Conservation (phyloP, 495 filamentous ascomycete species). For the Penicillium flavigenum region DNA sequence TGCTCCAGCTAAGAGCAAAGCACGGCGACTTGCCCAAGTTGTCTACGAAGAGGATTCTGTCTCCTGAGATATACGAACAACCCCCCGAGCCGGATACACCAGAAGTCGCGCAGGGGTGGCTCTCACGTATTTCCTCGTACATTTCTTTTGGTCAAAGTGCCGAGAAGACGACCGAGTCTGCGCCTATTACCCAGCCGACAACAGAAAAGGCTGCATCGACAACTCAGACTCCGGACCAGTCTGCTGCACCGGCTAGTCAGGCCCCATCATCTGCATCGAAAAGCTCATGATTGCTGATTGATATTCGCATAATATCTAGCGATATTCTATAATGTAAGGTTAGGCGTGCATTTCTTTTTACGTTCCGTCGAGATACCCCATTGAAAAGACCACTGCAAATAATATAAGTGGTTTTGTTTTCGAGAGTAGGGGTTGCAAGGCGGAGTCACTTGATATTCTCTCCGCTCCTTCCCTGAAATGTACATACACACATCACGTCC, state of each 20-base stretch:
- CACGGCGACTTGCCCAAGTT: slow-evolving; percentile 31
- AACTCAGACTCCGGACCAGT: background rate
- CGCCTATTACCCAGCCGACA: background rate
- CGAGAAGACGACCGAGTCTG: background rate
- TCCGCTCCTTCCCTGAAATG: slow-evolving; percentile 5
- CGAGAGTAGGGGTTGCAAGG: background rate
- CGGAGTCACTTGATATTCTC: background rate
- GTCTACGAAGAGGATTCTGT: slow-evolving; percentile 39
- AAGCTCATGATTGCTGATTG: background rate
- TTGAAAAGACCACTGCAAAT: slow-evolving; percentile 2
- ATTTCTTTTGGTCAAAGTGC: slow-evolving; percentile 26
- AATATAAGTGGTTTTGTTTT: background rate
- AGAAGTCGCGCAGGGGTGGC: slow-evolving; percentile 30
- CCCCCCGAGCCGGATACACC: slow-evolving; percentile 35
- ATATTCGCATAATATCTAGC: background rate
- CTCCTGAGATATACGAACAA: slow-evolving; percentile 47
- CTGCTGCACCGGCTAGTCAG: background rate
- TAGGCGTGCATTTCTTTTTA: slow-evolving; percentile 5
- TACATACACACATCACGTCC: slow-evolving; percentile 5
- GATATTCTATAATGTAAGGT: slow-evolving; percentile 5
- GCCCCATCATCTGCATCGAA: background rate
- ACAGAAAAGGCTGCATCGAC: background rate
- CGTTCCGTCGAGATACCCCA: slow-evolving; percentile 12
- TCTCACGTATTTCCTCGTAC: slow-evolving; percentile 37
- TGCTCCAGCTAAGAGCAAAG: slow-evolving; percentile 56